phyloP scores from a whole-genome alignment of 164 flowering plant genomes.

The Saururus chinensis region DNA sequence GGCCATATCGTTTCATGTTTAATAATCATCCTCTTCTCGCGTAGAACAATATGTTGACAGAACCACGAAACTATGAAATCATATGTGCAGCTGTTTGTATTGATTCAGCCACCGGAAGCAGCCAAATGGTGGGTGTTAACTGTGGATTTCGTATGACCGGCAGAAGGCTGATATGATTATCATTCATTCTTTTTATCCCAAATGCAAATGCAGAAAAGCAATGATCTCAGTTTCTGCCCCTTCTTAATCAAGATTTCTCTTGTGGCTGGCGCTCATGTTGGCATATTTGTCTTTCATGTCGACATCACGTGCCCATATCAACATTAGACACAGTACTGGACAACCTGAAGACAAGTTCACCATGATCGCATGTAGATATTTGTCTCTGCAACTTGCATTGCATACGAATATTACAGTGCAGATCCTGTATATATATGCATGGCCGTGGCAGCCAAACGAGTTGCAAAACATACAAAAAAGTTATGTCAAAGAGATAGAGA shows the following conservation, averaged over 20 bases:
- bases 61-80: neutral
- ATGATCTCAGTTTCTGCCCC: neutral
- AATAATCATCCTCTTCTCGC: neutral
- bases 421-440: too few species aligned
- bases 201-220: neutral
- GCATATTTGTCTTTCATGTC: neutral
- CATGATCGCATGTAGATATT: neutral
- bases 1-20: neutral
- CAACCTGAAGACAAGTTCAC: neutral
- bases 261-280: too few species aligned
- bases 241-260: too few species aligned
- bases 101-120: neutral
- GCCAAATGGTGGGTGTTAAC: neutral
- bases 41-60: neutral
- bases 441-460: too few species aligned
- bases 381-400: neutral
- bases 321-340: neutral
- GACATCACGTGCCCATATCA: neutral
- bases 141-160: neutral
- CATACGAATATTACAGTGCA: too few species aligned
- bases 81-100: too few species aligned
- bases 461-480: too few species aligned
- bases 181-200: neutral
- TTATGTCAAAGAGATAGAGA: too few species aligned
- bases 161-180: too few species aligned